Base-by-base conservation (phyloP, 2,329 filamentous ascomycete species). In the Fusarium protoensiforme region DNA sequence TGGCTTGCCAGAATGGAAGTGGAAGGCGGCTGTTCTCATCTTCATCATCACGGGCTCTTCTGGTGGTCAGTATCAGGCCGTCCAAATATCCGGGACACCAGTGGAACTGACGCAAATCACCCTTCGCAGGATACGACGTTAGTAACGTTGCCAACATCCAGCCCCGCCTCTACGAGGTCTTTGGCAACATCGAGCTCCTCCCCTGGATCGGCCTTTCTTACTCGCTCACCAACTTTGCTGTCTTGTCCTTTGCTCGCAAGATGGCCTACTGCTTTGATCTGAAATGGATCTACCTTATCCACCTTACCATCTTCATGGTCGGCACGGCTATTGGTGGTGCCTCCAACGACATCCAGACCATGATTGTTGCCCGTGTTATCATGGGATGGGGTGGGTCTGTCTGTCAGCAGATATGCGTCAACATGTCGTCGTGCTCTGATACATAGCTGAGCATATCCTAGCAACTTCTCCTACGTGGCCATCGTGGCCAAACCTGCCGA, bases 101-200 rank as follows among this genome's bases (percentile, higher is more conserved):
- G 5, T 18, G 22, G 16, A 48, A 48, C 43, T 48, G 27, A 48
- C 43, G 22, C 5, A 27, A 10, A 48, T 18, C 8, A 48, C 27
- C 10, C 16, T 48, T 27, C 16, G 13, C 22, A 84, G 83, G 83
- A 20, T 85, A 84, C 73, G 83, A 85, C 67, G 78, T 84, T 9
- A 83, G 82, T 68, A 84, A 86, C 63, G 84, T 86, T 20, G 86
- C 88, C 9, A 87, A 90, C 71, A 87, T 89, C 56, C 91, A 90
- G 77, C 82, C 81, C 10, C 88, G 87, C 5, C 86, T 91, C 57
- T 91, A 91, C 78, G 81, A 87, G 61, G 87, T 86, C 24, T 83
- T 84, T 51, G 80, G 80, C 7, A 74, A 80, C 13, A 80, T 85
- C 39, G 78, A 83, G 38, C 75, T 84, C 2, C 76, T 85, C 7